Evolutionary conservation across 139 green algal species (phyloP).

Genomic region (Micromonas commoda): DNA sequence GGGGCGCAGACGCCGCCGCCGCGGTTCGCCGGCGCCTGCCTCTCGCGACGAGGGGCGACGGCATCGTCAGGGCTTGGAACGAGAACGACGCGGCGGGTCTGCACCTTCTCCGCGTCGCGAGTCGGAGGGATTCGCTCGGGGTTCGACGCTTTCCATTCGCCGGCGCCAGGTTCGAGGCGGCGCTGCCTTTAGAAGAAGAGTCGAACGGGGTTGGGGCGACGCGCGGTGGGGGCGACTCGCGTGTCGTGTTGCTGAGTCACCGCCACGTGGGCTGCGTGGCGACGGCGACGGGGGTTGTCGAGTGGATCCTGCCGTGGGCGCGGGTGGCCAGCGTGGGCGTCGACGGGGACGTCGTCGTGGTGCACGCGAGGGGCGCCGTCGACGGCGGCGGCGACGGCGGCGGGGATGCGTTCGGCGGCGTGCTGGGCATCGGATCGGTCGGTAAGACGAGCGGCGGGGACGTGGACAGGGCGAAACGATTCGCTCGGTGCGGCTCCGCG

Average conservation of each 20-base stretch:
- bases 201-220: no score
- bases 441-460: no score
- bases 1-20: not conserved
- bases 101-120: not conserved
- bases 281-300: not conserved
- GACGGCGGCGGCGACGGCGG: no score
- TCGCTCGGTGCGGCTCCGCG: no score
- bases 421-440: no score
- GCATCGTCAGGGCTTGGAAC: not conserved
- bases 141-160: not conserved
- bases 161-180: not conserved
- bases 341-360: no score
- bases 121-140: not conserved
- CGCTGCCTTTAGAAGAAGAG: not conserved
- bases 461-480: no score
- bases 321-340: not conserved
- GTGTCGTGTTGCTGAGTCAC: not conserved
- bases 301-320: not conserved
- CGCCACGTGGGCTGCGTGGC: not conserved
- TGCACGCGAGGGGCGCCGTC: not conserved
- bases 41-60: not conserved
- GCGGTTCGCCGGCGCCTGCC: not conserved
- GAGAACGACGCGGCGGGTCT: not conserved
- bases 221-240: no score
- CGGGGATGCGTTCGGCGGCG: no score